Evolutionary conservation across 805 yeast species (phyloP).

Genomic region (Kazachstania taianensis): DNA sequence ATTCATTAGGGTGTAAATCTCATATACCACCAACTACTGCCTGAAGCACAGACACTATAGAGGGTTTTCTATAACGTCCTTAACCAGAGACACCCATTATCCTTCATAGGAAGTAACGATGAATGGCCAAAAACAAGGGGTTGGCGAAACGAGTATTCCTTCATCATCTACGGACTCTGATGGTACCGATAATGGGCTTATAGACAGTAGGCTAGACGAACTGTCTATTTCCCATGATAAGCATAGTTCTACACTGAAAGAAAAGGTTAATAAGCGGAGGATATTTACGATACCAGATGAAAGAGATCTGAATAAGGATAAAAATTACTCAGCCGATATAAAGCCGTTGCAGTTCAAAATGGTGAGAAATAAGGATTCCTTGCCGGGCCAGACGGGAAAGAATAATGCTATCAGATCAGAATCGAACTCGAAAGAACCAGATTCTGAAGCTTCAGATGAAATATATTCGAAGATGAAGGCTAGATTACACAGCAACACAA

Average conservation of each 20-base stretch:
- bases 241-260: background rate
- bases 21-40: too few species aligned
- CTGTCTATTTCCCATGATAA: background rate
- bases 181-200: background rate
- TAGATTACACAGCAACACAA: conserved; percentile 5
- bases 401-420: background rate
- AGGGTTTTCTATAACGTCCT: too few species aligned
- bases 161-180: background rate
- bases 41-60: too few species aligned
- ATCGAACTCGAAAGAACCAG: background rate
- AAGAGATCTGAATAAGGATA: background rate
- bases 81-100: too few species aligned
- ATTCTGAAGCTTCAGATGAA: conserved; percentile 4
- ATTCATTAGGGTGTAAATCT: too few species aligned
- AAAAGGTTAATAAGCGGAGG: too few species aligned
- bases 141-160: too few species aligned
- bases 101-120: too few species aligned
- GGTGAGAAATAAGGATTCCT: background rate
- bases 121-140: too few species aligned
- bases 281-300: too few species aligned
- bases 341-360: conserved; percentile 21
- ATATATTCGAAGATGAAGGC: conserved; percentile 12
- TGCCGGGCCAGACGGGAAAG: background rate
- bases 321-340: conserved; percentile 2
- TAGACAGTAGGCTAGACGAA: background rate